A percentile compares a stretch with the other conserved stretches of the same genome.
phyloP scores from a whole-genome alignment of 768 basidiomycete species.

The Termitomyces sp. region DNA sequence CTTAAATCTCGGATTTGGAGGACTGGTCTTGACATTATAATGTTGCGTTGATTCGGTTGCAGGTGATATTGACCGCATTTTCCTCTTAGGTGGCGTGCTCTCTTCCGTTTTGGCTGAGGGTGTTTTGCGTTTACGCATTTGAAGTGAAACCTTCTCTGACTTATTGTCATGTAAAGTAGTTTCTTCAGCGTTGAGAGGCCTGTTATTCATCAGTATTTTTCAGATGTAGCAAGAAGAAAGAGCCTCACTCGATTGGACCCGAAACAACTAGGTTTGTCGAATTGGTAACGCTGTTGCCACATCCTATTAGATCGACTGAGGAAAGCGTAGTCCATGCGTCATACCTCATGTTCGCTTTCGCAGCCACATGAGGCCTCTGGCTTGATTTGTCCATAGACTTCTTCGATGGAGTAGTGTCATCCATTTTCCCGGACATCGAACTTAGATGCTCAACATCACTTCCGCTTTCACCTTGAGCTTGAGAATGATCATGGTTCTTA shows the following conservation, averaged over 20 bases:
- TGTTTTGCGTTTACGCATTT: slow-evolving; percentile 10
- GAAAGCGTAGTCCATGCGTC: not conserved
- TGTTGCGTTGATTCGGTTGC: not conserved
- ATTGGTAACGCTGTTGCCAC: not conserved
- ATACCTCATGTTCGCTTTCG: not conserved
- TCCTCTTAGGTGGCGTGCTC: slow-evolving; percentile 1
- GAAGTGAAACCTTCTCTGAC: not conserved
- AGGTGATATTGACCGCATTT: not conserved
- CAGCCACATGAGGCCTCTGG: not conserved
- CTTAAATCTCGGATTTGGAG: not conserved
- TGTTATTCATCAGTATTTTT: not conserved
- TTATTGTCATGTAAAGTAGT: not conserved
- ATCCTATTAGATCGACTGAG: not conserved
- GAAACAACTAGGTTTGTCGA: not conserved
- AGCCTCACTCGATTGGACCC: not conserved
- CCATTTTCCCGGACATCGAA: not conserved
- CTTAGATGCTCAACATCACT: not conserved
- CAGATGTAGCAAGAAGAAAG: not conserved
- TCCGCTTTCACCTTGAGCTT: not conserved
- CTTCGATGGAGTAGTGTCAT: not conserved
- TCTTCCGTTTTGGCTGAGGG: not conserved
- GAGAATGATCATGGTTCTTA: not conserved
- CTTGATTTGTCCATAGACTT: not conserved
- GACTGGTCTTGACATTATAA: not conserved
- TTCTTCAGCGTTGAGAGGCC: not conserved